Conservation (phyloP, 2,329 filamentous ascomycete genomes). For the Daldinia sp. region DNA sequence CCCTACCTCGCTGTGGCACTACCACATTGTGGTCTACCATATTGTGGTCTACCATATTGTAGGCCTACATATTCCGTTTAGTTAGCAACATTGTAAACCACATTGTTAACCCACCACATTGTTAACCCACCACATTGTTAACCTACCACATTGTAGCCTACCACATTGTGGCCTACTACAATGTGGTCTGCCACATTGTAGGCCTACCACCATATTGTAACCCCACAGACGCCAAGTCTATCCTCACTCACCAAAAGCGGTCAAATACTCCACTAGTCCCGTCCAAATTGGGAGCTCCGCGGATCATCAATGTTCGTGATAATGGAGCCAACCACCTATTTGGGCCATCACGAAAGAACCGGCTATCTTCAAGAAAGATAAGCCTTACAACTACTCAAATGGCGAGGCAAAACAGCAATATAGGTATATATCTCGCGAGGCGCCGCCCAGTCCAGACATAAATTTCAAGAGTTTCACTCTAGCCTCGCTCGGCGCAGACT, state of each 20-base stretch:
- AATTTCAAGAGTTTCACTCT: slow-evolving; percentile 6
- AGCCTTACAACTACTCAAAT: slow-evolving; percentile 5
- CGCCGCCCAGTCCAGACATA: slow-evolving; percentile 9
- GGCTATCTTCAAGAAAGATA: slow-evolving; percentile 17
- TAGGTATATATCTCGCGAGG: slow-evolving; percentile 3
- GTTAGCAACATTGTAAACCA: too few species aligned
- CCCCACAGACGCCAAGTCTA: slow-evolving; percentile 38
- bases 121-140: too few species aligned
- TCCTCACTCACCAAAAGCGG: slow-evolving; percentile 32
- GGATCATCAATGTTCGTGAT: slow-evolving; percentile 39
- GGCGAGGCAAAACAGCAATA: slow-evolving; percentile 10
- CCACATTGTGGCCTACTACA: too few species aligned
- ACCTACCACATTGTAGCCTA: too few species aligned
- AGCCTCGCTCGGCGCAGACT: slow-evolving; percentile 22
- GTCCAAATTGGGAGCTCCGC: slow-evolving; percentile 38
- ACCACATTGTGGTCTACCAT: too few species aligned
- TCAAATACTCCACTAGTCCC: slow-evolving; percentile 36
- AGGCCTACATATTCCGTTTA: too few species aligned
- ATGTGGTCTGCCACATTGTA: too few species aligned
- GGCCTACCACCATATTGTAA: slow-evolving; percentile 29
- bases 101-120: too few species aligned
- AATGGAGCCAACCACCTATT: slow-evolving; percentile 31
- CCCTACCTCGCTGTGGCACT: too few species aligned
- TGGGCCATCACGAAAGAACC: slow-evolving; percentile 18
- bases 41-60: too few species aligned